A percentile compares a stretch with the other conserved stretches of the same genome.
These are phyloP conservation scores for Cryphonectria radicalis DNA, from an alignment of 2,329 filamentous ascomycete species.

Conservation along the genomic window DNA sequence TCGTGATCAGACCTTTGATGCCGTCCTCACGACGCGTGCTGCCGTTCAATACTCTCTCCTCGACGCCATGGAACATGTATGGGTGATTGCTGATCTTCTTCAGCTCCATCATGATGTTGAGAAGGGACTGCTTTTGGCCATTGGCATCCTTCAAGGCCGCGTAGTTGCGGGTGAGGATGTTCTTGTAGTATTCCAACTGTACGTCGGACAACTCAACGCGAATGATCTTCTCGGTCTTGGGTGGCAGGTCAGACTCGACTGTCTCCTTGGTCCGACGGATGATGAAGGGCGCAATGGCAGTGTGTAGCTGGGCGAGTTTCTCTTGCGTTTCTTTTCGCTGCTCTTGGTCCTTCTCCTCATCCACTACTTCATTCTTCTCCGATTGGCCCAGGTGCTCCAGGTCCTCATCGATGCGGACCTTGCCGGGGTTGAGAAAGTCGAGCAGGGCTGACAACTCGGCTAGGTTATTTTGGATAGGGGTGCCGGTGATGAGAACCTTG, in stretches of 20 bases:
- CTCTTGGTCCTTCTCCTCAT: constrained; percentile 40
- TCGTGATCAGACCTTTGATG: constrained; percentile 90
- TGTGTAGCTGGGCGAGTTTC: constrained; percentile 85
- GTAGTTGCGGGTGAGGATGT: constrained; percentile 96
- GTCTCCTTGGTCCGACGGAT: constrained; percentile 95
- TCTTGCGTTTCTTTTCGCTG: constrained; percentile 77
- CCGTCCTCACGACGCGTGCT: constrained; percentile 85
- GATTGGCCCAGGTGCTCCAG: constrained; percentile 72
- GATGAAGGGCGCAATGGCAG: constrained; percentile 90
- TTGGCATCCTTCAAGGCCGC: constrained; percentile 88
- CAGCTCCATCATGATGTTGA: constrained; percentile 99
- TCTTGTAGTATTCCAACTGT: constrained; percentile 98
- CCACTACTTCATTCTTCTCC: constrained; percentile 35
- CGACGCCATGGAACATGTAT: constrained; percentile 94
- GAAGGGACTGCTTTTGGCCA: constrained; percentile 89
- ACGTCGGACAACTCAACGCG: constrained; percentile 96
- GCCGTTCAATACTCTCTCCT: constrained; percentile 83
- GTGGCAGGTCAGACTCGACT: constrained; percentile 93
- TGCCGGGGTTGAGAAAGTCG: constrained; percentile 96
- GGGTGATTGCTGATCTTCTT: constrained; percentile 99
- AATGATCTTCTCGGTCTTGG: constrained; percentile 98
- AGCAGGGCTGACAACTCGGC: constrained; percentile 90
- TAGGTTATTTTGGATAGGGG: constrained; percentile 95
- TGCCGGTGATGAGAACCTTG: constrained; percentile 92
- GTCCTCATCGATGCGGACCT: constrained; percentile 88